Percentiles rank a stretch among this genome's conserved stretches.
phyloP scores from a whole-genome alignment of 352 stramenopile genomes.

The Phytopythium chamaehyphon region DNA sequence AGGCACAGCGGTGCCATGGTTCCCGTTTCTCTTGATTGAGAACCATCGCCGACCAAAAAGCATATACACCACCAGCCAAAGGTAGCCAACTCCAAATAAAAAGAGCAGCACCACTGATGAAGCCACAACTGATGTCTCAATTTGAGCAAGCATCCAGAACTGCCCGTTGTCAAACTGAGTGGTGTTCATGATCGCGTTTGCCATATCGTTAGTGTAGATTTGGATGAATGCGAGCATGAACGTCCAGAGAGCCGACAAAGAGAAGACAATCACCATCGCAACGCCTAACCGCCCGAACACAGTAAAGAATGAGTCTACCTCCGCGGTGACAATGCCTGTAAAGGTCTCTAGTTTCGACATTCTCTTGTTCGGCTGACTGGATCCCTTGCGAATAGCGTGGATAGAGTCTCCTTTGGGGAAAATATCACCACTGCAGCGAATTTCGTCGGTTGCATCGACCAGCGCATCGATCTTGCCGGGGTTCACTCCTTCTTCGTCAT shows the following conservation, averaged over 20 bases:
- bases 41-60: not conserved
- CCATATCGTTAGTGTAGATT: constrained; percentile 4
- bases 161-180: constrained; percentile 16
- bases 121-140: constrained; percentile 8
- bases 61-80: constrained; percentile 1
- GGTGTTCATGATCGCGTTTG: constrained; percentile 4
- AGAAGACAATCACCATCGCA: not conserved
- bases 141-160: constrained; percentile 21
- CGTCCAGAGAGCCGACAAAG: constrained; percentile 3
- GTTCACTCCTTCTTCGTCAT: too few species aligned
- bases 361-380: too few species aligned
- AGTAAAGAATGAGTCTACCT: not conserved
- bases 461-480: too few species aligned
- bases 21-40: too few species aligned
- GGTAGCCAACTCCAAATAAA: constrained; percentile 6
- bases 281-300: not conserved
- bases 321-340: not conserved
- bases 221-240: constrained; percentile 1
- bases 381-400: too few species aligned
- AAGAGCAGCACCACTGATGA: not conserved
- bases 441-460: too few species aligned
- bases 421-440: too few species aligned
- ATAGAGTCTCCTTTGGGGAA: too few species aligned
- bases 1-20: too few species aligned
- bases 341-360: too few species aligned